A percentile compares a stretch with the other conserved stretches of the same genome.
These are phyloP conservation scores for Micromonas commoda DNA, from an alignment of 139 green algal genomes.

Conservation along the genomic window DNA sequence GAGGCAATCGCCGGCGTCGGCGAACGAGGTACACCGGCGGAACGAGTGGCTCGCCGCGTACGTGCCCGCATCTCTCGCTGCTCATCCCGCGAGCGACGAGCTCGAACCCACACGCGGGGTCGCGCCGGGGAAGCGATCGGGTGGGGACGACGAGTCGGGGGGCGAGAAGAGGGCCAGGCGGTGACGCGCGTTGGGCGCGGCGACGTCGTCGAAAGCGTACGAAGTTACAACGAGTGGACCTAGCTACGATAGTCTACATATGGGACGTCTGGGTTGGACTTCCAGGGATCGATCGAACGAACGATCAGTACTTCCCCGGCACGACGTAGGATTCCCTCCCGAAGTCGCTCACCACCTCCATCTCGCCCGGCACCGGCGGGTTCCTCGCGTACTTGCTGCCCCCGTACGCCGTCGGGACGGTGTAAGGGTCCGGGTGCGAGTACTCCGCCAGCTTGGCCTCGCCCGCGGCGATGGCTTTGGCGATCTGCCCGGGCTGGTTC, in stretches of 20 bases:
- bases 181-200: too few species aligned
- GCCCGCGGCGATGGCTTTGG: not conserved
- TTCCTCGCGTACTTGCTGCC: constrained; percentile 23
- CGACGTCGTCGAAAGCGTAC: too few species aligned
- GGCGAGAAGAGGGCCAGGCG: too few species aligned
- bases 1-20: not conserved
- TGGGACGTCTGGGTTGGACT: too few species aligned
- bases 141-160: too few species aligned
- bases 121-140: too few species aligned
- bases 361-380: not conserved
- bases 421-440: constrained; percentile 28
- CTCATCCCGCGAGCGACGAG: too few species aligned
- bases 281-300: too few species aligned
- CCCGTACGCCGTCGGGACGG: constrained; percentile 4
- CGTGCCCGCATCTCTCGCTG: too few species aligned
- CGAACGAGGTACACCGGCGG: not conserved
- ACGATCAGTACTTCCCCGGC: not conserved
- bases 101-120: too few species aligned
- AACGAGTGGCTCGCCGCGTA: not conserved
- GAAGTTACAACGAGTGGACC: too few species aligned
- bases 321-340: not conserved
- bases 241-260: too few species aligned
- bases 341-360: constrained; percentile 10
- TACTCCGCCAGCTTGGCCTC: constrained; percentile 5
- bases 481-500: not conserved